Evolutionary conservation across 352 stramenopile genomes (phyloP).

Genomic region (Phytophthora quininea): DNA sequence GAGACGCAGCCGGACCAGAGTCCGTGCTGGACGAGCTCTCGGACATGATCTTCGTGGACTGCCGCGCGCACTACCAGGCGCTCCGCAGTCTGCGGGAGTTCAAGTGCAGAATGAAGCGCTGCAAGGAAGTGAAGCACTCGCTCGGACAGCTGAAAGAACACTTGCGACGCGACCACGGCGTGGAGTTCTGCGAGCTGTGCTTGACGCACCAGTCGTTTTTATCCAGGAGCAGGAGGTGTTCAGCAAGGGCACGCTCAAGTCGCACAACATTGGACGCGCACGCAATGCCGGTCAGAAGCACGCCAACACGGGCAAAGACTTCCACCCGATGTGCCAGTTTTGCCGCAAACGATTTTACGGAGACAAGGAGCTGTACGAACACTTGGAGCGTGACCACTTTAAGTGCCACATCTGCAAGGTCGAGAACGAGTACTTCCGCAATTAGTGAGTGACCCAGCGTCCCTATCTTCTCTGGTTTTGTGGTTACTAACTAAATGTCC

Average conservation of each 20-base stretch:
- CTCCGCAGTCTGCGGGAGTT: constrained; percentile 67
- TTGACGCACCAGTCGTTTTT: constrained; percentile 77
- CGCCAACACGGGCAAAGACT: constrained; percentile 68
- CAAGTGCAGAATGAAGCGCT: constrained; percentile 68
- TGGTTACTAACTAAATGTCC: constrained; percentile 14
- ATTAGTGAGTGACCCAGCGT: constrained; percentile 71
- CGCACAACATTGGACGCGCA: constrained; percentile 67
- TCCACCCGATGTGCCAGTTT: constrained; percentile 91
- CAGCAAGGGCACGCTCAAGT: constrained; percentile 68
- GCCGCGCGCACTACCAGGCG: constrained; percentile 60
- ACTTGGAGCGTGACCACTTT: constrained; percentile 90
- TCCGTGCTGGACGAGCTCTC: constrained; percentile 74
- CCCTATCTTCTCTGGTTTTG: background rate
- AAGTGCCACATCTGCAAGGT: constrained; percentile 91
- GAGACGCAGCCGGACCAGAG: constrained; percentile 63
- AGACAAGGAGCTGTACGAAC: constrained; percentile 84
- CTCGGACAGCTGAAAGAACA: constrained; percentile 74
- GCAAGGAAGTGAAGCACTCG: constrained; percentile 55
- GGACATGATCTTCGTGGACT: constrained; percentile 83
- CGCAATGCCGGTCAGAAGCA: constrained; percentile 51
- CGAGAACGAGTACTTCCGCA: constrained; percentile 89
- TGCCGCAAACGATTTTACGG: constrained; percentile 88
- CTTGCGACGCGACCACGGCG: constrained; percentile 62
- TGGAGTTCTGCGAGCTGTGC: constrained; percentile 83
- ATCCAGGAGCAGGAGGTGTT: constrained; percentile 84